phyloP scores from a whole-genome alignment of 2,329 filamentous ascomycete species.

The Trichoderma atroviride region DNA sequence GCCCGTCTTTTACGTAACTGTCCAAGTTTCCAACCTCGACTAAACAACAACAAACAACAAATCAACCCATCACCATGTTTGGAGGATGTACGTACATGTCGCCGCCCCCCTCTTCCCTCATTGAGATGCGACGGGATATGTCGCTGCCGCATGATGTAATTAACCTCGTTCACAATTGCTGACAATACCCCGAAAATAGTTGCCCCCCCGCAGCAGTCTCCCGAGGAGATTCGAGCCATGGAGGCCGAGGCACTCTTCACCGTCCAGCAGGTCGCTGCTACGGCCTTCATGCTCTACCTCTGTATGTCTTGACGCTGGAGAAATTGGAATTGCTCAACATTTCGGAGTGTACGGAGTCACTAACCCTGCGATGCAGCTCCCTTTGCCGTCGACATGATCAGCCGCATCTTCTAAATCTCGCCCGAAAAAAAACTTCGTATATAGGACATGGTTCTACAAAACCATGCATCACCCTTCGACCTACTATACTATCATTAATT shows the following conservation, averaged over 20 bases:
- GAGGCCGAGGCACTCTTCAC: conserved; percentile 69
- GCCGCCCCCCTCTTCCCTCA: background rate
- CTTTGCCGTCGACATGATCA: conserved; percentile 58
- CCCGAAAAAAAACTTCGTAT: background rate
- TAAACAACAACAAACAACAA: conserved; percentile 23
- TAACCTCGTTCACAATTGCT: conserved; percentile 10
- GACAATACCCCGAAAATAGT: conserved; percentile 45
- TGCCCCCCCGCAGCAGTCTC: conserved; percentile 68
- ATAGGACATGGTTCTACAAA: background rate
- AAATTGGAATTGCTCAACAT: background rate
- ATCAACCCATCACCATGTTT: conserved; percentile 32
- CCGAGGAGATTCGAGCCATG: conserved; percentile 69
- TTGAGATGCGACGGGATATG: background rate
- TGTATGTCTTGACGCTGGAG: conserved; percentile 57
- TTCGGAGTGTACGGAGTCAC: background rate
- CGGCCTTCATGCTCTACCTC: conserved; percentile 71
- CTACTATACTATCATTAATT: conserved; percentile 5
- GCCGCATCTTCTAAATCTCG: conserved; percentile 45
- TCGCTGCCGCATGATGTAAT: background rate
- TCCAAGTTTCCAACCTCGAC: background rate
- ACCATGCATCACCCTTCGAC: background rate
- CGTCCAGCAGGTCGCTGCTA: conserved; percentile 67
- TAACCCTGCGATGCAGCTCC: conserved; percentile 47
- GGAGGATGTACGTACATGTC: conserved; percentile 46
- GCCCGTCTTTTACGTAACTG: conserved; percentile 34